Percentiles rank a stretch among this genome's conserved stretches.
Conservation (phyloP, 352 stramenopile genomes). For the Saprolegnia diclina region DNA sequence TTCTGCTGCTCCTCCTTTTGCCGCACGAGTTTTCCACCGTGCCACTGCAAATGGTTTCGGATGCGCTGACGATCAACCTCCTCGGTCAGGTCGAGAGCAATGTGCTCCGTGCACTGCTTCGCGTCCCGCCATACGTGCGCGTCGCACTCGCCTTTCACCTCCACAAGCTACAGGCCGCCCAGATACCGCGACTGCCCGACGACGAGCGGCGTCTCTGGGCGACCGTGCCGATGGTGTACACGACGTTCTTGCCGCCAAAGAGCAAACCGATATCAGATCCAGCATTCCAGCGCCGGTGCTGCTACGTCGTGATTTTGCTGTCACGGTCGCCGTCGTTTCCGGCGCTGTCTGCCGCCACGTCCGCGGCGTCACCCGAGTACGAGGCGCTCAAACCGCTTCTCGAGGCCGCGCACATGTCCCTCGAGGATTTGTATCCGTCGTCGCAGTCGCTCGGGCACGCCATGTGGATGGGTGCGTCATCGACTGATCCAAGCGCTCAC, state of each 20-base stretch:
- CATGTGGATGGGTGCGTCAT: not conserved
- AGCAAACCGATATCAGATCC: not conserved
- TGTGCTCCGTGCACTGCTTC: slow-evolving; percentile 35
- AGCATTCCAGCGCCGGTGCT: slow-evolving; percentile 31
- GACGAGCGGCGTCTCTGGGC: slow-evolving; percentile 36
- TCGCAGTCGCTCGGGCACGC: not conserved
- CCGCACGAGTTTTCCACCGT: slow-evolving; percentile 41
- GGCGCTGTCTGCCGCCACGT: not conserved
- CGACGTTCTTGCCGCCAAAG: slow-evolving; percentile 32
- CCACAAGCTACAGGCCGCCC: slow-evolving; percentile 32
- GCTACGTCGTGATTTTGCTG: slow-evolving; percentile 39
- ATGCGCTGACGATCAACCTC: slow-evolving; percentile 43
- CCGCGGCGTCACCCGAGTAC: not conserved
- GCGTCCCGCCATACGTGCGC: slow-evolving; percentile 43
- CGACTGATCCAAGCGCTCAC: not conserved
- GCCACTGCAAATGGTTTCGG: slow-evolving; percentile 32
- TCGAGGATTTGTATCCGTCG: slow-evolving; percentile 18
- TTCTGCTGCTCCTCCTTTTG: slow-evolving; percentile 35
- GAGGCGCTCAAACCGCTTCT: slow-evolving; percentile 6
- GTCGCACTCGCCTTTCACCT: slow-evolving; percentile 35
- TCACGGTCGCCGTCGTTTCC: slow-evolving; percentile 47
- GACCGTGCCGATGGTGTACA: slow-evolving; percentile 39
- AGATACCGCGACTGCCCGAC: slow-evolving; percentile 29
- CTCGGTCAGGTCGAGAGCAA: slow-evolving; percentile 33
- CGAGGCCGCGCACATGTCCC: slow-evolving; percentile 17